These are phyloP conservation scores for Leptomonas pyrrhocoris DNA, from an alignment of 208 protist species.

Conservation along the genomic window DNA sequence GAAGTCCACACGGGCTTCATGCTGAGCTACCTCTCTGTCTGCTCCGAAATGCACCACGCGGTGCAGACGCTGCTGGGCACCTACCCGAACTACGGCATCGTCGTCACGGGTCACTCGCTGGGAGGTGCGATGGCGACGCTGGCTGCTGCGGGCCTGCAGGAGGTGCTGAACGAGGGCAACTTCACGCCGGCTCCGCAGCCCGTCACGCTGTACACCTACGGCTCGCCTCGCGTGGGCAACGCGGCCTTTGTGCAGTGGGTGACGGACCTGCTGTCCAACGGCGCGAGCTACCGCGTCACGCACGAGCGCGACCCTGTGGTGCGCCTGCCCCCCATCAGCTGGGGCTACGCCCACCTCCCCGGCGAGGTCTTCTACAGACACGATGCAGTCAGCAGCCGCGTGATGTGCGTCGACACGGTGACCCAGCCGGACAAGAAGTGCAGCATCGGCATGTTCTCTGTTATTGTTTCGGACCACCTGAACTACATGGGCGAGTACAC, in stretches of 20 bases:
- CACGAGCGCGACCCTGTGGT: constrained; percentile 43
- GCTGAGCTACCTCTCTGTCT: constrained; percentile 20
- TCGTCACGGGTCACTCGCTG: no score
- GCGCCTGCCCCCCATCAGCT: constrained; percentile 25
- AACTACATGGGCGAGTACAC: constrained; percentile 42
- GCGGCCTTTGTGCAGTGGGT: no score
- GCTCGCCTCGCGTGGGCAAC: no score
- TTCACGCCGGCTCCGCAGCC: no score
- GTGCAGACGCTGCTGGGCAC: no score
- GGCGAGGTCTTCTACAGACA: constrained; percentile 47
- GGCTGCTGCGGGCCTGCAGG: no score
- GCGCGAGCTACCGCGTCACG: constrained; percentile 38
- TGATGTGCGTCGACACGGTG: constrained; percentile 37
- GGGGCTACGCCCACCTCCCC: constrained; percentile 36
- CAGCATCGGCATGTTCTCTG: constrained; percentile 25
- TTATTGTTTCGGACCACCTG: constrained; percentile 34
- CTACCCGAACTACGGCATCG: no score
- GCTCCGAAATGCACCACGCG: no score
- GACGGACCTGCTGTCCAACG: no score
- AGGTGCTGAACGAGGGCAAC: no score
- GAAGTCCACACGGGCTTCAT: constrained; percentile 44
- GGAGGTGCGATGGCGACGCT: no score
- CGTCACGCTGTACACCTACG: no score
- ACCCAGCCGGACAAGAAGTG: constrained; percentile 26
- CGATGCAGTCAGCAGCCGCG: constrained; percentile 9